Evolutionary conservation across 1,139 yeast genomes (phyloP).

Genomic region (Zygotorulaspora mrakii): DNA sequence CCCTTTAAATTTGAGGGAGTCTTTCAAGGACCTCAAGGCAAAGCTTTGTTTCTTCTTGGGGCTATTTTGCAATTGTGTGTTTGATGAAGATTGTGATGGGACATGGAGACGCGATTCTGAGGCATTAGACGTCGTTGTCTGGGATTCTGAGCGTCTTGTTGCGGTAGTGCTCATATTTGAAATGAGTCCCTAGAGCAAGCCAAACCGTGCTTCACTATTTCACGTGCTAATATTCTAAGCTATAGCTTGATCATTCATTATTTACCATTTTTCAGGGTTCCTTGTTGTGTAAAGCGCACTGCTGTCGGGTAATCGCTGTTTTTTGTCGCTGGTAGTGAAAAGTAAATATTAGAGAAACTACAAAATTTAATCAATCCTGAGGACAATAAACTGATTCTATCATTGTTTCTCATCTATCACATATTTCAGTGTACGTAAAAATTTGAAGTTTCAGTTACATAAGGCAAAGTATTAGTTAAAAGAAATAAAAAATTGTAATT

Average conservation of each 20-base stretch:
- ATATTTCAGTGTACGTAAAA: conserved; percentile 19
- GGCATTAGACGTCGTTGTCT: neutral
- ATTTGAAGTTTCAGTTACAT: conserved; percentile 5
- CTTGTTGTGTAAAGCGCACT: neutral
- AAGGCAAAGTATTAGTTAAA: conserved; percentile 9
- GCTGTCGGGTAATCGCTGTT: neutral
- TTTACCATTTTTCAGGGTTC: conserved; percentile 1
- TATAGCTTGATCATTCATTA: no score
- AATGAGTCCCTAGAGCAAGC: no score
- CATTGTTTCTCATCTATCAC: conserved; percentile 18
- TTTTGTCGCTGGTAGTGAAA: neutral
- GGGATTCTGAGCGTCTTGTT: neutral
- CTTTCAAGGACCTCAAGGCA: conserved; percentile 14
- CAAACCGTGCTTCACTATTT: no score
- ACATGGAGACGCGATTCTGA: neutral
- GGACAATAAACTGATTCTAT: conserved; percentile 8
- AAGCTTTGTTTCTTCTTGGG: conserved; percentile 11
- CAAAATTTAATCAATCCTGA: conserved; percentile 5
- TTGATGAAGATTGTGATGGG: neutral
- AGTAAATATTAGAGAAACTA: conserved; percentile 2
- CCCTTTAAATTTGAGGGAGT: conserved; percentile 13
- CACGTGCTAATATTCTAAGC: no score
- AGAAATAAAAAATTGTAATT: no score
- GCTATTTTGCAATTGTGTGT: conserved; percentile 4
- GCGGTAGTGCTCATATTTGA: neutral